Evolutionary conservation across 805 yeast species (phyloP).

Genomic region (Cyberlindnera saturnus): DNA sequence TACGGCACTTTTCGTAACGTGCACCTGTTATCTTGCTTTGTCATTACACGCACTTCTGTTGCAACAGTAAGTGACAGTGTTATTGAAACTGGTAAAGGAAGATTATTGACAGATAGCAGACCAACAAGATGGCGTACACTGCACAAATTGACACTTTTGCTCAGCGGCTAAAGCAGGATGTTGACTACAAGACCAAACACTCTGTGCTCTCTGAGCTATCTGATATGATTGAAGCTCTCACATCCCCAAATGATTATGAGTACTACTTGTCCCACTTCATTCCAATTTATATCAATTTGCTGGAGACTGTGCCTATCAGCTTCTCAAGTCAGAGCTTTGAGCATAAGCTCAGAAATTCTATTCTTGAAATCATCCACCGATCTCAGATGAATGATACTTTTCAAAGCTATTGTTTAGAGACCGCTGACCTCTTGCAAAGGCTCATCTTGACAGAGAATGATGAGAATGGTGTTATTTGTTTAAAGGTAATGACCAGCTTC

Average conservation of each 20-base stretch:
- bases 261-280: conserved; percentile 62
- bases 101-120: no score
- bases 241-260: conserved; percentile 76
- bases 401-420: conserved; percentile 57
- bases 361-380: conserved; percentile 75
- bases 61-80: no score
- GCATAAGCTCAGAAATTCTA: conserved; percentile 68
- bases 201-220: conserved; percentile 74
- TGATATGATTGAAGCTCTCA: conserved; percentile 81
- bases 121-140: conserved; percentile 28
- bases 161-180: conserved; percentile 46
- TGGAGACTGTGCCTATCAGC: conserved; percentile 68
- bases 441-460: conserved; percentile 79
- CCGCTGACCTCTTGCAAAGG: conserved; percentile 53
- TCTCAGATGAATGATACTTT: conserved; percentile 78
- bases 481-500: conserved; percentile 79
- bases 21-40: no score
- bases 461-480: conserved; percentile 87
- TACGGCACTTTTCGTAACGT: no score
- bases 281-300: conserved; percentile 60
- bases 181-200: conserved; percentile 56
- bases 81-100: no score
- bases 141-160: conserved; percentile 64
- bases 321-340: conserved; percentile 62
- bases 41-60: no score